phyloP scores from a whole-genome alignment of 306 rosid species.

The Comarum palustre region DNA sequence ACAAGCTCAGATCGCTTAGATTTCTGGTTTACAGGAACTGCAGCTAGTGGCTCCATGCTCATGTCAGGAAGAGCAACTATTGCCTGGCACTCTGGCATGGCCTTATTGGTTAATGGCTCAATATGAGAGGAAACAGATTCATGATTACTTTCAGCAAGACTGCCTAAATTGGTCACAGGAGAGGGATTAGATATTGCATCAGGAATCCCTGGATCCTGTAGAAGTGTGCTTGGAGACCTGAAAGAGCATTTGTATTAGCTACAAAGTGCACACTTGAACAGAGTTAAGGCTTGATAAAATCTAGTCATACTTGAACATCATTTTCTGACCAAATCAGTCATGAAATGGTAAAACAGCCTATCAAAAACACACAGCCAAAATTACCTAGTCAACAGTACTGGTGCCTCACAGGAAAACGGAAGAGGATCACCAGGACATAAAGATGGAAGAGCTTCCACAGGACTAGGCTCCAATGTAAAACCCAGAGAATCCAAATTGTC shows the following conservation, averaged over 20 bases:
- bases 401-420: conserved; percentile 39
- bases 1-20: conserved; percentile 59
- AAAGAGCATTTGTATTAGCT: conserved; percentile 32
- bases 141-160: conserved; percentile 45
- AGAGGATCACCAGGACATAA: conserved; percentile 40
- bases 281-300: not conserved
- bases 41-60: conserved; percentile 54
- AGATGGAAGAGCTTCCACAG: conserved; percentile 42
- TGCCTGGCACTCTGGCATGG: conserved; percentile 52
- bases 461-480: conserved; percentile 71
- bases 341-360: not conserved
- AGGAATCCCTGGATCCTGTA: conserved; percentile 38
- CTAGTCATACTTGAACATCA: not conserved
- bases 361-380: conserved; percentile 14
- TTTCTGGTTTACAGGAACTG: conserved; percentile 62
- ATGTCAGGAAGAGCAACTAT: conserved; percentile 53
- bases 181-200: conserved; percentile 43
- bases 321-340: not conserved
- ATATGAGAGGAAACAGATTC: conserved; percentile 44
- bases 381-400: conserved; percentile 52
- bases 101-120: conserved; percentile 43
- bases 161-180: conserved; percentile 35
- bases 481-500: conserved; percentile 66
- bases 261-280: not conserved
- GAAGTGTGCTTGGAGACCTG: conserved; percentile 60